Conservation (phyloP, 148 eudicot genomes). For the Cornus controversa region DNA sequence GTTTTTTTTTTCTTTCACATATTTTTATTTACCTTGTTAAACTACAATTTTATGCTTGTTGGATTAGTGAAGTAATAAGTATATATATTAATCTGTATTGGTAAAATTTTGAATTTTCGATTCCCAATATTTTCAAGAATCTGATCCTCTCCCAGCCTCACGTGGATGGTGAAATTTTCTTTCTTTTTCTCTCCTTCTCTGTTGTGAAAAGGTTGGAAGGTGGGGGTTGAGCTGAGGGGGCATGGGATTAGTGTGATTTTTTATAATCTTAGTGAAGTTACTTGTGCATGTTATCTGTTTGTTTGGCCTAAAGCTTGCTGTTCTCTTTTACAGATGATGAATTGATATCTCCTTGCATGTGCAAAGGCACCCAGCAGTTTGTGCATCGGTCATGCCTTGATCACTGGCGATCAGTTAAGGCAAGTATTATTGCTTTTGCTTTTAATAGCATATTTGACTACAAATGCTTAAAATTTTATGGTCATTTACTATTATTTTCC, state of each 20-base stretch:
- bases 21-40: not conserved
- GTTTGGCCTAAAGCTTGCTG: not conserved
- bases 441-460: not conserved
- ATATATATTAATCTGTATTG: no score
- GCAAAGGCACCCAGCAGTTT: constrained; percentile 96
- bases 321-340: constrained; percentile 52
- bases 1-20: no score
- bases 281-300: not conserved
- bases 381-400: constrained; percentile 96
- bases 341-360: constrained; percentile 94
- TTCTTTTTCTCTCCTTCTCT: not conserved
- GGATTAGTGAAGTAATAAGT: not conserved
- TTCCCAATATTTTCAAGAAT: not conserved
- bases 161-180: not conserved
- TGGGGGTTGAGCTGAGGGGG: not conserved
- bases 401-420: constrained; percentile 98
- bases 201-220: not conserved
- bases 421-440: constrained; percentile 21
- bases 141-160: not conserved
- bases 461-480: constrained; percentile 1
- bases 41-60: not conserved
- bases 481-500: constrained; percentile 5
- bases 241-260: not conserved
- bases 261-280: not conserved
- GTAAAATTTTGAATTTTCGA: not conserved